Conservation (phyloP, 495 filamentous ascomycete genomes). For the Podospora anserina region DNA sequence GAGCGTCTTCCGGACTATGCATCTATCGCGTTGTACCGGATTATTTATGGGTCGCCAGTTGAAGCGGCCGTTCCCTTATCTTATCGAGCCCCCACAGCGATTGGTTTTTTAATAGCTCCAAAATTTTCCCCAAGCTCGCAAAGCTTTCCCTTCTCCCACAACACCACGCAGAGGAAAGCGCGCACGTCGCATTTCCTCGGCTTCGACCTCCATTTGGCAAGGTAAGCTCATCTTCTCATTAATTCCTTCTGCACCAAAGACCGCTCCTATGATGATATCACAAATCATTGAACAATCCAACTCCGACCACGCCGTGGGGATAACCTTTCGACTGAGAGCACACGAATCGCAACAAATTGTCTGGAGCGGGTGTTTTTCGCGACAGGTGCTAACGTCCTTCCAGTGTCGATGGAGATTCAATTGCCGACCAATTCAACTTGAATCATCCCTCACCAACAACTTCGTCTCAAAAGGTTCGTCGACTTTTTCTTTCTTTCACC, state of each 20-base stretch:
- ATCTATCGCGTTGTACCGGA: not conserved
- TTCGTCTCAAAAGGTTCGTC: conserved; percentile 56
- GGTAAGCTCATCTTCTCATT: conserved; percentile 43
- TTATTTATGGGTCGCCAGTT: not conserved
- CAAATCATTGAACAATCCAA: conserved; percentile 70
- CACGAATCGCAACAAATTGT: conserved; percentile 15
- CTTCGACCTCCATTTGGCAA: conserved; percentile 22
- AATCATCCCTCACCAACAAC: not conserved
- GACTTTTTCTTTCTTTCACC: conserved; percentile 25
- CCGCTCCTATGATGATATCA: conserved; percentile 48
- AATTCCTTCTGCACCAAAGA: conserved; percentile 23
- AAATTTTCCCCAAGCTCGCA: conserved; percentile 29
- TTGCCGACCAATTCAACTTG: not conserved
- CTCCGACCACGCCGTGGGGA: conserved; percentile 72
- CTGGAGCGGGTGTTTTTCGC: conserved; percentile 7
- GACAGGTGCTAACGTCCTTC: conserved; percentile 22
- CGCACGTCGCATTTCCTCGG: conserved; percentile 10
- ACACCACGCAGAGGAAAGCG: conserved; percentile 9
- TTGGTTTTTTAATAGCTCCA: conserved; percentile 23
- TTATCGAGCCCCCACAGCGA: conserved; percentile 31
- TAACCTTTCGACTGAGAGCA: conserved; percentile 60
- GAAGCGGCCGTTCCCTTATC: conserved; percentile 14
- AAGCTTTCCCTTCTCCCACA: conserved; percentile 19
- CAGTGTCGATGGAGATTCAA: conserved; percentile 23
- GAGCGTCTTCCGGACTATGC: not conserved